phyloP scores from a whole-genome alignment of 768 basidiomycete species.

The Tricholoma sp. region DNA sequence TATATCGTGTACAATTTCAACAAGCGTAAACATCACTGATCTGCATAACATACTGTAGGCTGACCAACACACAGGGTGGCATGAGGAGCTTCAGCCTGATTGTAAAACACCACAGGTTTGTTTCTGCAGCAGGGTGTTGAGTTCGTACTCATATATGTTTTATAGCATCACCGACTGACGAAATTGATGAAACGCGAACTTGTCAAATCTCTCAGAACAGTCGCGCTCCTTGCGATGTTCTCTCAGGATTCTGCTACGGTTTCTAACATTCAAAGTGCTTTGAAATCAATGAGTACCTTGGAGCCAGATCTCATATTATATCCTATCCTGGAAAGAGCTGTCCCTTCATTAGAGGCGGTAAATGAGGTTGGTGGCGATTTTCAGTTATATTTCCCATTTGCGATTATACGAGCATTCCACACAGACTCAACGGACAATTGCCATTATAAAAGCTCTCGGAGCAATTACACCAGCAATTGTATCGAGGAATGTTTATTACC shows the following conservation, averaged over 20 bases:
- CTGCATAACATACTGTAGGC: neutral
- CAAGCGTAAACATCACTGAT: conserved; percentile 43
- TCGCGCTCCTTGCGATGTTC: conserved; percentile 86
- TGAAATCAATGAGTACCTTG: conserved; percentile 79
- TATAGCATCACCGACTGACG: conserved; percentile 71
- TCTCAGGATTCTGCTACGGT: conserved; percentile 75
- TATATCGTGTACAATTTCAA: conserved; percentile 82
- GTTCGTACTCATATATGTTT: neutral
- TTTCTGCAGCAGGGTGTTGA: neutral
- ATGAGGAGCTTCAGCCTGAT: conserved; percentile 68
- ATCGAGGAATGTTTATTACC: conserved; percentile 74
- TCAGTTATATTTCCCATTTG: neutral
- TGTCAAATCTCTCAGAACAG: conserved; percentile 76
- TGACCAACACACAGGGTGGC: conserved; percentile 47
- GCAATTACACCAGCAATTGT: conserved; percentile 78
- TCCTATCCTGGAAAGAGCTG: conserved; percentile 76
- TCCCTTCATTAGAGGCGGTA: conserved; percentile 84
- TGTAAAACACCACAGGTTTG: conserved; percentile 74
- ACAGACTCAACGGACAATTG: conserved; percentile 79
- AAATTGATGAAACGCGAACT: conserved; percentile 77
- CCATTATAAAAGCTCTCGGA: conserved; percentile 81
- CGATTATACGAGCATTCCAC: conserved; percentile 2
- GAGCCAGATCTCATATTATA: conserved; percentile 84
- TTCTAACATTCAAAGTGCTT: conserved; percentile 68
- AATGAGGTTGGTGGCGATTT: conserved; percentile 53